Conservation (phyloP, 2,329 filamentous ascomycete genomes). For the Phyllosticta citrichinensis region DNA sequence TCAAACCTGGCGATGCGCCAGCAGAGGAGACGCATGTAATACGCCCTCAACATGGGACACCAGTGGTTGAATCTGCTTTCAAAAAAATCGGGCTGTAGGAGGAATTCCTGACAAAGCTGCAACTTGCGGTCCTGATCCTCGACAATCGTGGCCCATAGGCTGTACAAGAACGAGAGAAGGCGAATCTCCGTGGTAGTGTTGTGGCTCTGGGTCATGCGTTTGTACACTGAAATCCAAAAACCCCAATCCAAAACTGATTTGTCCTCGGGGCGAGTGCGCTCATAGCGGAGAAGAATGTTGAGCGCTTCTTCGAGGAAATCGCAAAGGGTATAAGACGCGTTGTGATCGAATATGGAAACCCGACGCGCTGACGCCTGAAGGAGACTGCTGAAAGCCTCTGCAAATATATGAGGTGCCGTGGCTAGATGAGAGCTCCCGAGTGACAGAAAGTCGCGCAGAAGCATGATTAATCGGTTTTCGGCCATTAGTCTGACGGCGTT, state of each 20-base stretch:
- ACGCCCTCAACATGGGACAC: conserved; percentile 91
- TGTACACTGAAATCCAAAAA: conserved; percentile 78
- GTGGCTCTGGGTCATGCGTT: conserved; percentile 68
- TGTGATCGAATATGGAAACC: conserved; percentile 72
- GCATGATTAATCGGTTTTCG: conserved; percentile 76
- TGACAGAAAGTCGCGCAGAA: conserved; percentile 71
- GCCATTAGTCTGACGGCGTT: conserved; percentile 73
- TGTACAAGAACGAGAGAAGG: conserved; percentile 70
- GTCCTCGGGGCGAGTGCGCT: conserved; percentile 24
- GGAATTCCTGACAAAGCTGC: conserved; percentile 61
- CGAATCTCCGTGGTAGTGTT: conserved; percentile 87
- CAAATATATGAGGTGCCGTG: conserved; percentile 59
- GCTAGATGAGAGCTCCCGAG: conserved; percentile 45
- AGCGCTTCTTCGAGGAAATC: conserved; percentile 82
- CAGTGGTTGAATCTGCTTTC: conserved; percentile 81
- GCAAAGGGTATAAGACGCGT: conserved; percentile 79
- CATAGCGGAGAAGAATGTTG: conserved; percentile 55
- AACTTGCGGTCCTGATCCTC: conserved; percentile 58
- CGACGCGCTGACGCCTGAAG: conserved; percentile 64
- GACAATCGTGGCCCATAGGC: conserved; percentile 64
- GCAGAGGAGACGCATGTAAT: conserved; percentile 82
- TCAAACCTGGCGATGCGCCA: conserved; percentile 78
- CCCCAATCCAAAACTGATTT: conserved; percentile 58
- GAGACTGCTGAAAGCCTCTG: conserved; percentile 61
- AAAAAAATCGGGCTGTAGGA: conserved; percentile 66